Base-by-base conservation (phyloP, 192 early-diverging fungal species). In the Gonapodya prolifera region DNA sequence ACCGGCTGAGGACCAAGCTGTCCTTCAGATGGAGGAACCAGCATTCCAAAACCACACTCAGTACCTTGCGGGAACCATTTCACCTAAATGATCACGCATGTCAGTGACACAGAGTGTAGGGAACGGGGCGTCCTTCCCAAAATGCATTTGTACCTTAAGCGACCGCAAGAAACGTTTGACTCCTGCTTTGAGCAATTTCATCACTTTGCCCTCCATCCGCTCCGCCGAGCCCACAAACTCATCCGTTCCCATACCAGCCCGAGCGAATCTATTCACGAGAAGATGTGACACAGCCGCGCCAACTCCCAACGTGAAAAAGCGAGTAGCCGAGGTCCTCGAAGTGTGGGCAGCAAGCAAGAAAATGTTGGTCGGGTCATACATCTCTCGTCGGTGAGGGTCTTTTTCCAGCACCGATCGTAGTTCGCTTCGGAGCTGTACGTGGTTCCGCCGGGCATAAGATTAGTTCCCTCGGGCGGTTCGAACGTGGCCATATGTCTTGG, bases 151-250 rank as follows among this genome's bases (percentile, higher is more conserved):
- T 61, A 88, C 76, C 75, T 84, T 83, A 69, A 83, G 85, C 75
- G 88, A 80, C 1, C 61, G 70, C 18, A 89, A 70, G 0, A 81
- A 81, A 69, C 83, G 80, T 36, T 81, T 75, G 28, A 88, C 34
- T 0, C 83, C 78, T 73, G 80, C 81, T 34, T 89, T 88, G 32
- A 88, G 77, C 87, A 89, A 86, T 35, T 80, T 80, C 30, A 87
- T 77, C 32, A 89, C 76, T 70, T 88, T 88, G 29, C 70, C 79
- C 33, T 89, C 82, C 84, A 89, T 83, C 35, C 81, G 80, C 75
- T 88, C 87, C 18, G 75, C 77, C 30, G 76, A 79, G 2, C 80
- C 80, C 0, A 86, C 87, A 76, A 82, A 82, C 70, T 87, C 76
- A 1, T 85, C 80, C 34, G 82, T 87, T 17, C 87, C 87, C 28